phyloP scores from a whole-genome alignment of 495 filamentous ascomycete genomes.

The Penicillium roqueforti region DNA sequence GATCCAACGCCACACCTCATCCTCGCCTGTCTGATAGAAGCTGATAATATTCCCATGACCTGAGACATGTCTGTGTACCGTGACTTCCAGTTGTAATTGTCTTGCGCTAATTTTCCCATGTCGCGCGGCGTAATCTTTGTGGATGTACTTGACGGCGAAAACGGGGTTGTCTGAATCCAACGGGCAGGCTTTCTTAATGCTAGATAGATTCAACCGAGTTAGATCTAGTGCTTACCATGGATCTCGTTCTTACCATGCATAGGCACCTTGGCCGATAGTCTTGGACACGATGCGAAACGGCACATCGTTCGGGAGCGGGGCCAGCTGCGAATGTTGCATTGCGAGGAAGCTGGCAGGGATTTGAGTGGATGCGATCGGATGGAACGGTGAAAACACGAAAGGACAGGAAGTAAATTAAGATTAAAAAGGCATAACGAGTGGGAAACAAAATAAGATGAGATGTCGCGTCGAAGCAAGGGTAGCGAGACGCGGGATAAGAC shows the following conservation, averaged over 20 bases:
- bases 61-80: slow-evolving; percentile 79
- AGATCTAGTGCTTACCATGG: not conserved
- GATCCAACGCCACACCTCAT: slow-evolving; percentile 92
- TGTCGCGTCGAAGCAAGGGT: slow-evolving; percentile 12
- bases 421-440: slow-evolving; percentile 9
- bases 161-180: slow-evolving; percentile 62
- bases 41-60: slow-evolving; percentile 91
- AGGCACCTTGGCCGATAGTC: slow-evolving; percentile 93
- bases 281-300: slow-evolving; percentile 94
- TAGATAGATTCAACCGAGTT: slow-evolving; percentile 32
- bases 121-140: slow-evolving; percentile 87
- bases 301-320: slow-evolving; percentile 77
- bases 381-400: not conserved
- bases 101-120: slow-evolving; percentile 84
- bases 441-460: not conserved
- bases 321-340: slow-evolving; percentile 76
- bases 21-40: slow-evolving; percentile 83
- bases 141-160: slow-evolving; percentile 97
- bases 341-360: slow-evolving; percentile 10
- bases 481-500: slow-evolving; percentile 21
- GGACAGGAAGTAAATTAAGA: slow-evolving; percentile 4
- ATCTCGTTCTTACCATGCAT: slow-evolving; percentile 73
- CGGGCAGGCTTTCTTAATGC: slow-evolving; percentile 91
- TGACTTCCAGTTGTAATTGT: slow-evolving; percentile 84
- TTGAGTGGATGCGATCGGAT: not conserved